Evolutionary conservation across 2,329 filamentous ascomycete species (phyloP).

Genomic region (Apiospora marii): DNA sequence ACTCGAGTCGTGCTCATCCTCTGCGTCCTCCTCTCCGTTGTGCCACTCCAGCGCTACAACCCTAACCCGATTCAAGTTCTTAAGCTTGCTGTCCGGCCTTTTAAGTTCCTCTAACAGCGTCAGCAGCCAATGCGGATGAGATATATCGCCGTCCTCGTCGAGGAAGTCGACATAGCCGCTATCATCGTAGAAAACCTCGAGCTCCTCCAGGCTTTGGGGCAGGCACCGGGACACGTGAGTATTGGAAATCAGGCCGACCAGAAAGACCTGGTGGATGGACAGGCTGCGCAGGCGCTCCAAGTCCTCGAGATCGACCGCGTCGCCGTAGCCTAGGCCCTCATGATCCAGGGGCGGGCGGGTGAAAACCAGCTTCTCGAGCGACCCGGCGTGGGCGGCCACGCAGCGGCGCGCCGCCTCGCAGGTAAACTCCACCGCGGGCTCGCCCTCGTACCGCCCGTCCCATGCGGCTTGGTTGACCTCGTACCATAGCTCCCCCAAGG

Average conservation of each 20-base stretch:
- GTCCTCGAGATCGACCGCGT: slow-evolving; percentile 1
- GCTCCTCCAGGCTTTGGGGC: neutral
- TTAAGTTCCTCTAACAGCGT: neutral
- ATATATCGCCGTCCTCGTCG: neutral
- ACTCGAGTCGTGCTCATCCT: neutral
- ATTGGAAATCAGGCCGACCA: neutral
- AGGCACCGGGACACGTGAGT: slow-evolving; percentile 6
- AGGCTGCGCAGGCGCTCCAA: slow-evolving; percentile 10
- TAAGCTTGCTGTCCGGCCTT: neutral
- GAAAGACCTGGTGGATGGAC: neutral
- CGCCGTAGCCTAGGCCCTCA: slow-evolving; percentile 16
- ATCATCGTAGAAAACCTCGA: slow-evolving; percentile 21
- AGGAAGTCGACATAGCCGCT: neutral
- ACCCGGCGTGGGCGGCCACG: neutral
- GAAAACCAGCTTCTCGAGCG: slow-evolving; percentile 15
- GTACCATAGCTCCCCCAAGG: slow-evolving; percentile 6
- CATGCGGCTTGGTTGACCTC: slow-evolving; percentile 16
- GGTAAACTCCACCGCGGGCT: neutral
- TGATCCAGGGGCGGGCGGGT: neutral
- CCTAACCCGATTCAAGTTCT: neutral
- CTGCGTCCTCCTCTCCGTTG: neutral
- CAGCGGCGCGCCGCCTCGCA: slow-evolving; percentile 19
- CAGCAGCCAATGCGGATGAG: slow-evolving; percentile 13
- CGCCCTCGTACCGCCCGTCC: neutral
- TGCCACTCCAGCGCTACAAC: slow-evolving; percentile 17